Conservation (phyloP, 2,329 filamentous ascomycete genomes). For the Fusarium tanahbumbuense region DNA sequence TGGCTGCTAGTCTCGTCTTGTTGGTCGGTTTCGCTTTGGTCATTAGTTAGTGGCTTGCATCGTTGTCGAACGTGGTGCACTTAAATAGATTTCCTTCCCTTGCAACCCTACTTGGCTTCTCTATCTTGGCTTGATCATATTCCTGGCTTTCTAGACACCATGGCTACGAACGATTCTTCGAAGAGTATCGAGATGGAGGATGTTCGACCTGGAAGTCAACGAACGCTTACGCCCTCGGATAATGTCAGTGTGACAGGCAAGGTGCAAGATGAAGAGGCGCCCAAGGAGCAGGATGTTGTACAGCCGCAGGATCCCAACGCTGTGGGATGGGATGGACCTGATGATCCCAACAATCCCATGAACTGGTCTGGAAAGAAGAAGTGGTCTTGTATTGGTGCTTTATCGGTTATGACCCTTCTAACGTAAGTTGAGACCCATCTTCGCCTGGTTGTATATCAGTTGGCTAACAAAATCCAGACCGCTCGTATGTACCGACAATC, state of each 20-base stretch:
- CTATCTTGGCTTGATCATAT: neutral
- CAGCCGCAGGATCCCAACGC: constrained; percentile 37
- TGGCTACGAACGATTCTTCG: neutral
- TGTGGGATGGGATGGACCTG: constrained; percentile 41
- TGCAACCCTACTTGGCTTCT: neutral
- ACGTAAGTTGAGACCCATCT: constrained; percentile 34
- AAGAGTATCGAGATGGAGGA: neutral
- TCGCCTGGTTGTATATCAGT: no score
- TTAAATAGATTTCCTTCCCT: constrained; percentile 14
- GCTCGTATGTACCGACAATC: constrained; percentile 26
- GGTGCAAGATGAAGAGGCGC: constrained; percentile 26
- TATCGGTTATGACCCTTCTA: constrained; percentile 48
- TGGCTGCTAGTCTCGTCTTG: neutral
- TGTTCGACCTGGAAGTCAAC: constrained; percentile 34
- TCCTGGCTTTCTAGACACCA: neutral
- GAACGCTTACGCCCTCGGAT: constrained; percentile 30
- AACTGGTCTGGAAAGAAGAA: constrained; percentile 70
- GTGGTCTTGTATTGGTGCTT: constrained; percentile 49
- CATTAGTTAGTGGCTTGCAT: neutral
- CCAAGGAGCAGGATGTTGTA: neutral
- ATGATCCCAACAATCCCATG: constrained; percentile 70
- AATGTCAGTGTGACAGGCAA: neutral
- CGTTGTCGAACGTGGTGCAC: neutral
- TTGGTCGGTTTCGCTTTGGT: constrained; percentile 4
- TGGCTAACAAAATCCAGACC: constrained; percentile 37